Evolutionary conservation across 2,329 filamentous ascomycete genomes (phyloP), one percentile per base, ranked within the genome.

Genomic region (Fusarium veterinarium): DNA sequence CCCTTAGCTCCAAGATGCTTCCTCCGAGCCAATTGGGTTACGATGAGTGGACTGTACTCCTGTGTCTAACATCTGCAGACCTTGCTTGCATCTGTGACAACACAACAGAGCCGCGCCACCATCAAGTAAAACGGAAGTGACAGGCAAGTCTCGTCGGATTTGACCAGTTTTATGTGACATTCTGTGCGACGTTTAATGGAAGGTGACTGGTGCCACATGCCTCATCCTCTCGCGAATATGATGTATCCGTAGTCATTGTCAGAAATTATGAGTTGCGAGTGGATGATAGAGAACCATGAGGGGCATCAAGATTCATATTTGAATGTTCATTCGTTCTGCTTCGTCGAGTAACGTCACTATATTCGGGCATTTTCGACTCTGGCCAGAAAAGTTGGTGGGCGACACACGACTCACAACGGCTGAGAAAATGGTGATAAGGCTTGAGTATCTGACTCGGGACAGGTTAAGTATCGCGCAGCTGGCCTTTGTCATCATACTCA

Each of bases 161-260:
- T 53, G 53, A 28, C 51, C 51, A 70, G 56, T 69, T 60, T 53
- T 33, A 60, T 66, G 51, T 41, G n/a, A 72, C 69, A 38, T 30
- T 38, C 25, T 69, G 69, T 72, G 60, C 46, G 35, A 56, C 59
- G n/a, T 42, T 58, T 61, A 55, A 59, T 64, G 51, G 46, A 52
- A 38, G 46, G 41, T 66, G 64, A 72, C 69, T 73, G 64, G 69
- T 73, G 69, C 69, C 65, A 73, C 69, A 73, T 66, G 37, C 42
- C 46, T 49, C 20, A 35, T 31, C 33, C 41, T 53, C 41, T 69
- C 51, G 51, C 35, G 40, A 44, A 55, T 25, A 40, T 44, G 48
- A 55, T 41, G 13, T 48, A 33, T 35, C 33, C 25, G 28, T 30
- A 20, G 25, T 62, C 38, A 25, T 42, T 48, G 14, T 64, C 33